Base-by-base conservation (phyloP, 371 early-diverging fungal genomes). In the Batkoa obscura region DNA sequence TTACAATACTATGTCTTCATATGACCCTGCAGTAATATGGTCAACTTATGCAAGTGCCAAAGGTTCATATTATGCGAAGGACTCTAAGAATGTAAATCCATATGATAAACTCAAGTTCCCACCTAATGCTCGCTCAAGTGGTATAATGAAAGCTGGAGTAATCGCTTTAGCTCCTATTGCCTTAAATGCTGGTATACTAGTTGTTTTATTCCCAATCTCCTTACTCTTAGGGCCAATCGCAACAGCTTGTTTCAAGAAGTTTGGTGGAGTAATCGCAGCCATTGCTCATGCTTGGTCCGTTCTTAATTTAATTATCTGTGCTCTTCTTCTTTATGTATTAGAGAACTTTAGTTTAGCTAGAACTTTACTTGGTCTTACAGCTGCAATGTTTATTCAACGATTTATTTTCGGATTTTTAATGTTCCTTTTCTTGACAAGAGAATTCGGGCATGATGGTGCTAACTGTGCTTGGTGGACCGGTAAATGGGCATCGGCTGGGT, bases 381-480 rank as follows among this genome's bases (percentile, higher is more conserved):
- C 53, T n/a, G 34, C 53, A 6, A 52, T 37, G 37, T 72, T 72
- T 48, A 70, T 86, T 13, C 86, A 85, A 59, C 77, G 83, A 1
- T 80, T 79, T 39, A 61, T 83, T 10, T 75, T 87, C 63, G 77
- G 79, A 42, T 48, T 82, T 1, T 57, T 88, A 57, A 79, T 79
- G 46, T 71, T 77, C 17, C 58, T 83, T 39, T 79, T 83, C 58
- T 65, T 90, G 48, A 81, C 88, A 36, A 76, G 88, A 37, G 88
- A 88, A 66, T 81, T 84, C 66, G 80, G 80, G 55, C 80, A 86
- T 62, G 85, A 83, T 63, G 83, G 80, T 60, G 70, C 84, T 23
- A 86, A 87, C 60, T 69, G 77, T 38, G 89, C 88, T 6, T 88
- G 89, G 89, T 90, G 89, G 91, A 84, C 86, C 3, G 91, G 91